Percentiles rank a stretch among this genome's conserved stretches.
Conservation (phyloP, 179 eudicot genomes). For the Patellifolia procumbens region DNA sequence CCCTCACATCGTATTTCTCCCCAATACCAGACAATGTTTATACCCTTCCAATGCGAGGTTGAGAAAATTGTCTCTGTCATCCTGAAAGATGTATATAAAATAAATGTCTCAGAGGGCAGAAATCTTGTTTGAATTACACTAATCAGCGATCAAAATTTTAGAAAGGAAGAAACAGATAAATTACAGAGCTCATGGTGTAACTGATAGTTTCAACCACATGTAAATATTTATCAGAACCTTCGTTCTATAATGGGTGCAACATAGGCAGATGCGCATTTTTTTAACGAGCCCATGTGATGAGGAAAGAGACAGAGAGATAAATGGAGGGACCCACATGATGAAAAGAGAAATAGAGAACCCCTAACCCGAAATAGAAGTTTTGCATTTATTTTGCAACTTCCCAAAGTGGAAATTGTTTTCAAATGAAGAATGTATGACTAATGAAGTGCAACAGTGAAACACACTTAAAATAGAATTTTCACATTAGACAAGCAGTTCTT, state of each 20-base stretch:
- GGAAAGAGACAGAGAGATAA: too few species aligned
- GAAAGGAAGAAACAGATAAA: not conserved
- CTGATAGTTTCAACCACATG: not conserved
- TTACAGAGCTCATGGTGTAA: not conserved
- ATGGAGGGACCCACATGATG: too few species aligned
- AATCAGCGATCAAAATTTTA: not conserved
- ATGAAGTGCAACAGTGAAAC: constrained; percentile 2
- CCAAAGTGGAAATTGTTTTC: too few species aligned
- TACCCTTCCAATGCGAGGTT: constrained; percentile 84
- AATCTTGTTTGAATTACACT: not conserved
- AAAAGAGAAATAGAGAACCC: too few species aligned
- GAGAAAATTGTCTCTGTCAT: constrained; percentile 89
- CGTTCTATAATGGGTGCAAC: too few species aligned
- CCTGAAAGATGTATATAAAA: constrained; percentile 48
- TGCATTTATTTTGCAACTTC: too few species aligned
- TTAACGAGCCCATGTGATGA: too few species aligned
- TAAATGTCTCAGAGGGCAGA: not conserved
- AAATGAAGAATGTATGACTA: too few species aligned
- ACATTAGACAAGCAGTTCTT: too few species aligned
- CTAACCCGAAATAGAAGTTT: too few species aligned
- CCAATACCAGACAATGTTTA: constrained; percentile 85
- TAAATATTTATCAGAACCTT: too few species aligned
- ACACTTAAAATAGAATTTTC: not conserved
- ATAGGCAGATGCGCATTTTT: too few species aligned
- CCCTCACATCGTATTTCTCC: constrained; percentile 94